These are phyloP conservation scores for Boletus sensibilis DNA, from an alignment of 768 basidiomycete species.

Conservation along the genomic window DNA sequence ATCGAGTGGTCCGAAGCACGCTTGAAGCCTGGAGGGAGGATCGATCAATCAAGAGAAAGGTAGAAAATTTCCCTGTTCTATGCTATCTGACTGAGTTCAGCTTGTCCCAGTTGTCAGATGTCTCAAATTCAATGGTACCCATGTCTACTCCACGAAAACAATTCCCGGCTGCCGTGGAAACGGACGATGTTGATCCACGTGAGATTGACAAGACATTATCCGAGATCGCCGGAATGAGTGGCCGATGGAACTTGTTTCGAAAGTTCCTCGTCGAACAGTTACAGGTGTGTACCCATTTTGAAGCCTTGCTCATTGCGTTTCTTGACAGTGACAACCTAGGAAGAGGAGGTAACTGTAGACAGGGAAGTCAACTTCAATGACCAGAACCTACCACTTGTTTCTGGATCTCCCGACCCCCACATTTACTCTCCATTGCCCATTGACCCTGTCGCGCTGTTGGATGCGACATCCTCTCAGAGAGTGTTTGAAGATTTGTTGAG, in stretches of 20 bases:
- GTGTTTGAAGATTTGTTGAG: conserved; percentile 66
- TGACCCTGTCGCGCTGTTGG: conserved; percentile 33
- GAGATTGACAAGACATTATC: conserved; percentile 91
- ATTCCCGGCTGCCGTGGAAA: conserved; percentile 34
- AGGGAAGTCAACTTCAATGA: not conserved
- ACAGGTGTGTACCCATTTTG: conserved; percentile 41
- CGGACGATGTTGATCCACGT: conserved; percentile 75
- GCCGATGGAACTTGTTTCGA: conserved; percentile 88
- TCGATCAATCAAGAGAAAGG: conserved; percentile 78
- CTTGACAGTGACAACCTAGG: conserved; percentile 13
- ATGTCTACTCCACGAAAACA: conserved; percentile 33
- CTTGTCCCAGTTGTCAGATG: conserved; percentile 45
- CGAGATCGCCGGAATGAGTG: conserved; percentile 86
- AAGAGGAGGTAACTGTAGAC: conserved; percentile 14
- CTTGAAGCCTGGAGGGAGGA: conserved; percentile 92
- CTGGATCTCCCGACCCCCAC: not conserved
- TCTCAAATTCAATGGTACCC: conserved; percentile 40
- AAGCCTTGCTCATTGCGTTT: not conserved
- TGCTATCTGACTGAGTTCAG: not conserved
- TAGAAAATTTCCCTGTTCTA: conserved; percentile 24
- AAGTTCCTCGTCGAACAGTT: conserved; percentile 81
- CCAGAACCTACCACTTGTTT: not conserved
- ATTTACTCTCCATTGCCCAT: not conserved
- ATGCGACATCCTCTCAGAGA: conserved; percentile 51
- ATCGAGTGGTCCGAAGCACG: conserved; percentile 73